phyloP scores from a whole-genome alignment of 805 yeast species.

The Wickerhamomyces ciferrii region DNA sequence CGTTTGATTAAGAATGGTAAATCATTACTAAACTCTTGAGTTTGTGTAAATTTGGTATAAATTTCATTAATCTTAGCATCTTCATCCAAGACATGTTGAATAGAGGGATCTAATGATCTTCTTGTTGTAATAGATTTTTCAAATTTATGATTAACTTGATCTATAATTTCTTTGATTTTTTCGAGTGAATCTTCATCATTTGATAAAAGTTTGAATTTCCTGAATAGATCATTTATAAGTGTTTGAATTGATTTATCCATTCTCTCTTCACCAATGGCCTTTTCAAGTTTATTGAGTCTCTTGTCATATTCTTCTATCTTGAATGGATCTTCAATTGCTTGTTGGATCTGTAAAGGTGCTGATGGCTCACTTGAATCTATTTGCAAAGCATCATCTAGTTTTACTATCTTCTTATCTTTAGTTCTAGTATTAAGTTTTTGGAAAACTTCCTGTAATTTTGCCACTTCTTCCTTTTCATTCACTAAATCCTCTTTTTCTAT shows the following conservation, averaged over 20 bases:
- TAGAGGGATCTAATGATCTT: constrained; percentile 8
- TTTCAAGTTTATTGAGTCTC: constrained; percentile 12
- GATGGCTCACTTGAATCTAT: neutral
- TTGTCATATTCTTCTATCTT: constrained; percentile 5
- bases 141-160: constrained; percentile 20
- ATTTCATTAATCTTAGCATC: constrained; percentile 22
- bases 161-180: constrained; percentile 15
- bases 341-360: neutral
- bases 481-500: constrained; percentile 8
- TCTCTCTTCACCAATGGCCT: constrained; percentile 11
- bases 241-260: constrained; percentile 16
- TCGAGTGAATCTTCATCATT: constrained; percentile 18
- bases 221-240: constrained; percentile 23
- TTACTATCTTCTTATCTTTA: constrained; percentile 6
- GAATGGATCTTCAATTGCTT: neutral
- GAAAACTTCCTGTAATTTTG: constrained; percentile 15
- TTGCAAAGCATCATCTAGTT: neutral
- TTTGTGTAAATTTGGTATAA: constrained; percentile 13
- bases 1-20: constrained; percentile 23
- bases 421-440: constrained; percentile 11
- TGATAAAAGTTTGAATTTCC: constrained; percentile 22
- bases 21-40: constrained; percentile 13
- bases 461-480: constrained; percentile 14
- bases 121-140: constrained; percentile 21
- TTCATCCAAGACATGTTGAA: constrained; percentile 13